phyloP scores from a whole-genome alignment of 441 rosid species.

The Populus hybrid region DNA sequence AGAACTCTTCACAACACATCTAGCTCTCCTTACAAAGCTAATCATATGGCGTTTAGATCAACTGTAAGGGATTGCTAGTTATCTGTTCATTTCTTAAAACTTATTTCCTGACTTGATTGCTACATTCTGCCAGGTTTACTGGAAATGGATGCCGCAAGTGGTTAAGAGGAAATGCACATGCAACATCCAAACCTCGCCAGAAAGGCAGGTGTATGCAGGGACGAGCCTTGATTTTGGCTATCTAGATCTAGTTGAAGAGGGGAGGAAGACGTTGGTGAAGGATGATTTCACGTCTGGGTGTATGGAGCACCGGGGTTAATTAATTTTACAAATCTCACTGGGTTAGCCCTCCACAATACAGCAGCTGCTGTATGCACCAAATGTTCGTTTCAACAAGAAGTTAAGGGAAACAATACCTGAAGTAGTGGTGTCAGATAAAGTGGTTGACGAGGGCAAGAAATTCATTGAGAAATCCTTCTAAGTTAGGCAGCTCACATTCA shows the following conservation, averaged over 20 bases:
- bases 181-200: neutral
- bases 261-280: constrained; percentile 2
- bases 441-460: constrained; percentile 38
- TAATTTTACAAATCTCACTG: constrained; percentile 30
- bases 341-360: constrained; percentile 48
- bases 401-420: constrained; percentile 49
- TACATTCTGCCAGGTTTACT: neutral
- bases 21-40: neutral
- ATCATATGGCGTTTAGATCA: constrained; percentile 4
- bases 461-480: constrained; percentile 40
- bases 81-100: neutral
- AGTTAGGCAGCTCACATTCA: constrained; percentile 49
- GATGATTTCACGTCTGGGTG: constrained; percentile 40
- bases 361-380: constrained; percentile 45
- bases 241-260: neutral
- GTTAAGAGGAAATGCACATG: constrained; percentile 5
- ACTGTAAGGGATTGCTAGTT: neutral
- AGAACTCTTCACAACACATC: neutral
- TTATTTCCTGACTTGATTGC: neutral
- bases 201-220: neutral
- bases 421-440: constrained; percentile 44
- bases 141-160: neutral
- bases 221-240: neutral
- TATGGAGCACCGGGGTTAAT: constrained; percentile 46
- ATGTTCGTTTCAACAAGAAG: constrained; percentile 52